A percentile compares a stretch with the other conserved stretches of the same genome.
Conservation (phyloP, 2,329 filamentous ascomycete genomes). For the Clarireedia paspali region DNA sequence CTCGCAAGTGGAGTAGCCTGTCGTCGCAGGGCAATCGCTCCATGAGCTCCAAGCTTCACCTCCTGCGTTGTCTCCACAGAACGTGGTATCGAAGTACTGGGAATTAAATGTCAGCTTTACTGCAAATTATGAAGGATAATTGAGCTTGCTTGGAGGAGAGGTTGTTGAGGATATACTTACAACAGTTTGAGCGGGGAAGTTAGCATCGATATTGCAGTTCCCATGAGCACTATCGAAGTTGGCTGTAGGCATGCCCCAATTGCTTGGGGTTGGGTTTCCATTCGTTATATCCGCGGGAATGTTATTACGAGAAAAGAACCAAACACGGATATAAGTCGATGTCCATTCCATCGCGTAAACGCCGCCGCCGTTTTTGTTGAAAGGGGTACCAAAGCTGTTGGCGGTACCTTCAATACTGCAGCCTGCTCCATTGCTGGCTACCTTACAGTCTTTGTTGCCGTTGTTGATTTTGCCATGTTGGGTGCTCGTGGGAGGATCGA, state of each 20-base stretch:
- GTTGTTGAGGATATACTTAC: slow-evolving; percentile 32
- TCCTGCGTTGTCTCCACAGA: slow-evolving; percentile 84
- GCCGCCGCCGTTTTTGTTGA: slow-evolving; percentile 29
- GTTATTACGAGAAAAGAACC: slow-evolving; percentile 53
- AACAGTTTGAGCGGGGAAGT: slow-evolving; percentile 67
- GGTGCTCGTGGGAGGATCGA: slow-evolving; percentile 10
- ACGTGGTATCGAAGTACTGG: slow-evolving; percentile 61
- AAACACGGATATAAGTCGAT: slow-evolving; percentile 37
- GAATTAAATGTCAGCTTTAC: background rate
- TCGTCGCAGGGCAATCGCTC: slow-evolving; percentile 39
- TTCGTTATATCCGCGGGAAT: slow-evolving; percentile 62
- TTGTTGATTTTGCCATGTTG: slow-evolving; percentile 27
- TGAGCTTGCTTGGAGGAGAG: background rate
- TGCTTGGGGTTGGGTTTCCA: slow-evolving; percentile 52
- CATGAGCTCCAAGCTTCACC: slow-evolving; percentile 38
- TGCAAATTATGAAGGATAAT: background rate
- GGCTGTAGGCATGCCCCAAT: slow-evolving; percentile 62
- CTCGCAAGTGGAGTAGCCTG: slow-evolving; percentile 62
- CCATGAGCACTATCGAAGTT: slow-evolving; percentile 43
- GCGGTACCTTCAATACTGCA: slow-evolving; percentile 27
- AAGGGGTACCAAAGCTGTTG: slow-evolving; percentile 27
- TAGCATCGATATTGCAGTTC: slow-evolving; percentile 58
- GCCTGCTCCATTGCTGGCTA: slow-evolving; percentile 35
- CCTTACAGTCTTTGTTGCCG: slow-evolving; percentile 31
- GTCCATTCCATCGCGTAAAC: slow-evolving; percentile 56